Evolutionary conservation across 106 monocot genomes (phyloP), one percentile per base, ranked within the genome.

Genomic region (Apostasia ramifera): DNA sequence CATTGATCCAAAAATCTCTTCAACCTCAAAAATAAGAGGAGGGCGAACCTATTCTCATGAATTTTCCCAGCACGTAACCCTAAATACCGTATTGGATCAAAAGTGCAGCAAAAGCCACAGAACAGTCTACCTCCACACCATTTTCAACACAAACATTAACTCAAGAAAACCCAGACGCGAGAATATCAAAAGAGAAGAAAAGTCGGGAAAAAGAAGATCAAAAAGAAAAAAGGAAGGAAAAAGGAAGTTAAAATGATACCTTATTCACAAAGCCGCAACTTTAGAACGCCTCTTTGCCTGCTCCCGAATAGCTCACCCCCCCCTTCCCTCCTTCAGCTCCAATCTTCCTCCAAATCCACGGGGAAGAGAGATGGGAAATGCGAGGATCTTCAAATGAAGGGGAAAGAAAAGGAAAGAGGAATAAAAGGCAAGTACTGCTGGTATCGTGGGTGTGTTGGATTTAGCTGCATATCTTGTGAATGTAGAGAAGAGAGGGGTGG

Each of bases 221-320:
- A 50, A 50, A 50, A 50, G 50, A 0, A 50, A 50, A 50, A 5
- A 50, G 50, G 8, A 50, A 4, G 50, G 8, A 50, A 8, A 50
- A 8, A 50, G 50, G 50, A 50, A 50, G 50, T 4, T 8, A 50
- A 65, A 65, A 12, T 48, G 11, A 48, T 65, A 64, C 64, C 62
- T 62, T 44, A 12, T 11, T 44, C 8, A 62, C 37, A 62, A 62
- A 62, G 62, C 44, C 62, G 44, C 62, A 44, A 62, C 62, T 62
- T 62, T 62, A 62, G 44, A 62, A 44, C 9, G 9, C 42, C 42
- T 43, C 50, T 50, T 4, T 4, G 50, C 6, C 50, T 5, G 50
- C 8, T 50, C 50, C 50, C 6, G 8, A 8, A 50, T 12, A 62
- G 44, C 41, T 11, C 64, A 12, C 15, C 47, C 64, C 26, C 47